Percentiles rank a stretch among this genome's conserved stretches.
Conservation (phyloP, 306 rosid species). For the Cicer yamashitae region DNA sequence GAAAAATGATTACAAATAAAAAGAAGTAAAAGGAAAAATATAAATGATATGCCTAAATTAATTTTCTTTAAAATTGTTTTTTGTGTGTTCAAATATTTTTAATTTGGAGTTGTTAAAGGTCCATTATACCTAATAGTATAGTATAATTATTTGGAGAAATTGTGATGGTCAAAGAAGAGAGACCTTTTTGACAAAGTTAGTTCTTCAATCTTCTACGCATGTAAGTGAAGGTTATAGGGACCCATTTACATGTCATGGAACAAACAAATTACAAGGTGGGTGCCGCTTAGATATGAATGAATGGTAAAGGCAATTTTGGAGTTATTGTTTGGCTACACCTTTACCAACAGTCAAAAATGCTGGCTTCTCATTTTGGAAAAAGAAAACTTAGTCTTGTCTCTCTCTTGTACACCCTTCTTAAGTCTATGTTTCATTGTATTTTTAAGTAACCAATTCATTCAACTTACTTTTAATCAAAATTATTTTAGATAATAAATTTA, state of each 20-base stretch:
- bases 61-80: too few relatives aligned
- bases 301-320: slow-evolving; percentile 52
- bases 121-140: slow-evolving; percentile 34
- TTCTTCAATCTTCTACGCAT: slow-evolving; percentile 42
- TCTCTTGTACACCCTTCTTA: too few relatives aligned
- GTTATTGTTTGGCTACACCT: slow-evolving; percentile 48
- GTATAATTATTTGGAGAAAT: slow-evolving; percentile 37
- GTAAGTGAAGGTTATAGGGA: slow-evolving; percentile 45
- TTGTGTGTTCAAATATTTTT: too few relatives aligned
- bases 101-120: slow-evolving; percentile 31
- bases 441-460: too few relatives aligned
- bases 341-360: neutral
- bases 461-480: too few relatives aligned
- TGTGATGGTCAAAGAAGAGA: slow-evolving; percentile 46
- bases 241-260: slow-evolving; percentile 49
- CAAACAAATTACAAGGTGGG: slow-evolving; percentile 51
- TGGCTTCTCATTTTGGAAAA: too few relatives aligned
- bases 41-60: too few relatives aligned
- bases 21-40: too few relatives aligned
- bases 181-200: slow-evolving; percentile 46
- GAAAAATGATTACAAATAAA: too few relatives aligned
- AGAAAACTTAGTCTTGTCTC: too few relatives aligned
- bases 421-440: too few relatives aligned
- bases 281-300: slow-evolving; percentile 50
- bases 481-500: too few relatives aligned